phyloP scores from a whole-genome alignment of 164 flowering plant genomes.

The Brasenia schreberi region DNA sequence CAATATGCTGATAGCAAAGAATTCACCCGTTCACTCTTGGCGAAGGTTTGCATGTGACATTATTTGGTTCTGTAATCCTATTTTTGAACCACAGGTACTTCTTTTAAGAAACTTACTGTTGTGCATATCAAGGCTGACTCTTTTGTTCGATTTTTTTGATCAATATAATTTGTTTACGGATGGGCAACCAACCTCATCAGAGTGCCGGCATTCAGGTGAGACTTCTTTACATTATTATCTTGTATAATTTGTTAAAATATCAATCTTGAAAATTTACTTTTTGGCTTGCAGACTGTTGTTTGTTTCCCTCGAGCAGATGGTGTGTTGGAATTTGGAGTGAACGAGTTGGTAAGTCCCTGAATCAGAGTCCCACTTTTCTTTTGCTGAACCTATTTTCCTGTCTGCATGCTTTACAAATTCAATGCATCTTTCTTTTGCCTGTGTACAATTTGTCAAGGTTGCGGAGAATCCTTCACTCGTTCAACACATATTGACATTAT shows the following conservation, averaged over 20 bases:
- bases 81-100: not conserved
- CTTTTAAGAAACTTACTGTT: not conserved
- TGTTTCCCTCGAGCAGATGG: constrained; percentile 84
- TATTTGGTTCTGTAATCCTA: not conserved
- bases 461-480: constrained; percentile 50
- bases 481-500: constrained; percentile 51
- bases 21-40: constrained; percentile 71
- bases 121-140: not conserved
- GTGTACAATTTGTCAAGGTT: constrained; percentile 29
- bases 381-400: not conserved
- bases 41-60: constrained; percentile 38
- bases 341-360: constrained; percentile 46
- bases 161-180: not conserved
- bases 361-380: not conserved
- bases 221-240: constrained; percentile 1
- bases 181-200: constrained; percentile 22
- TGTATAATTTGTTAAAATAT: not conserved
- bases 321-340: constrained; percentile 71
- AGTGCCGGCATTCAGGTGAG: constrained; percentile 86
- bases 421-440: constrained; percentile 1
- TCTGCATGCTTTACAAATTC: not conserved
- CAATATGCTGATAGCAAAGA: constrained; percentile 64
- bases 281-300: constrained; percentile 58
- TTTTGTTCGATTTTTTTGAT: not conserved
- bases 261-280: not conserved